These are phyloP conservation scores for Neurospora sublineolata DNA, from an alignment of 495 filamentous ascomycete genomes.

Conservation along the genomic window DNA sequence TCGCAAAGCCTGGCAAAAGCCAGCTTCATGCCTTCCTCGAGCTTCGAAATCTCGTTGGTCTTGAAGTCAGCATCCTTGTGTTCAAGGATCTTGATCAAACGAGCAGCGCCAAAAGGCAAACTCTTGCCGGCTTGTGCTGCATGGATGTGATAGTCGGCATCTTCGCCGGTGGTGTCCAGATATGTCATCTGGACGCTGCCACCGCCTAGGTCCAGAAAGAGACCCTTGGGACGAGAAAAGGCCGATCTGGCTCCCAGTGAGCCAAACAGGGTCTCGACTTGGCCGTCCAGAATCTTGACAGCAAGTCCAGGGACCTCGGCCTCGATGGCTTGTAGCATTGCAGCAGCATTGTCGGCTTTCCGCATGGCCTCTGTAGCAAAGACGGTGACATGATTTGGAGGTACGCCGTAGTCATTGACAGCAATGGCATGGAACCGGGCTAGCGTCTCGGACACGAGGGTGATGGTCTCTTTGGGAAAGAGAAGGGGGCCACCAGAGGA, in stretches of 20 bases:
- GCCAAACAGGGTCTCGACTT: constrained; percentile 72
- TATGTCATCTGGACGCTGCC: constrained; percentile 88
- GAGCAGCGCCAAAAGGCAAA: constrained; percentile 82
- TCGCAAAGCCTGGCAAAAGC: constrained; percentile 54
- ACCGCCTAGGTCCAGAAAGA: constrained; percentile 84
- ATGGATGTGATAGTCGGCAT: constrained; percentile 29
- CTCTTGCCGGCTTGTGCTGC: constrained; percentile 37
- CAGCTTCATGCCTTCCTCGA: constrained; percentile 46
- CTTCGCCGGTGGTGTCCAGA: constrained; percentile 51
- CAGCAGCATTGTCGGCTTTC: constrained; percentile 59
- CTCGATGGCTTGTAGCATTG: constrained; percentile 54
- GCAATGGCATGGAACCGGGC: constrained; percentile 66
- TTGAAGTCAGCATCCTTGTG: constrained; percentile 30
- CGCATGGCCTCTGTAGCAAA: constrained; percentile 87
- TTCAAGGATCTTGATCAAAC: constrained; percentile 52
- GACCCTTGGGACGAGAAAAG: constrained; percentile 44
- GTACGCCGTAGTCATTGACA: constrained; percentile 50
- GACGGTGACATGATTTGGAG: constrained; percentile 49
- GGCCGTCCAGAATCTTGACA: constrained; percentile 63
- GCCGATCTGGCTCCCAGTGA: constrained; percentile 73
- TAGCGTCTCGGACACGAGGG: constrained; percentile 49
- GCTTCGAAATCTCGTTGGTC: constrained; percentile 40
- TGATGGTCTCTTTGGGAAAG: constrained; percentile 55
- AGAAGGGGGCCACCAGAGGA: constrained; percentile 27
- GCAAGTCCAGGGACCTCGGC: constrained; percentile 44